phyloP scores from a whole-genome alignment of 1,284 basidiomycete genomes.

The Moesziomyces antarcticus region DNA sequence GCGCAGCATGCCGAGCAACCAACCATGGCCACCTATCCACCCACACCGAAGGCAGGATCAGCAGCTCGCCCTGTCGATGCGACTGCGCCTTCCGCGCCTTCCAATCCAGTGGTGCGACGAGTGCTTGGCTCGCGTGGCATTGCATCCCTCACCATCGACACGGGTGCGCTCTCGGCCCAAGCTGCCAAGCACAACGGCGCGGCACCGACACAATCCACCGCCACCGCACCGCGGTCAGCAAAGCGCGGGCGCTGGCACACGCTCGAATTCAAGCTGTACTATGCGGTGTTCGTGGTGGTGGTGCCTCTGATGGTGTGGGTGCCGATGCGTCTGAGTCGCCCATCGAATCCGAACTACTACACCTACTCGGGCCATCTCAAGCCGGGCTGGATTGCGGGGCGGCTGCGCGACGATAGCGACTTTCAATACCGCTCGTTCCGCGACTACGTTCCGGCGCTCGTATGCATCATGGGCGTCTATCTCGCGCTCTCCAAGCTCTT shows the following conservation, averaged over 20 bases:
- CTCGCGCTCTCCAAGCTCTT: slow-evolving; percentile 62
- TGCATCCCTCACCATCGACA: slow-evolving; percentile 47
- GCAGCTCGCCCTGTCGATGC: neutral
- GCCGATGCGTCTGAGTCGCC: slow-evolving; percentile 79
- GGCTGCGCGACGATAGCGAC: slow-evolving; percentile 68
- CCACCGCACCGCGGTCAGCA: neutral
- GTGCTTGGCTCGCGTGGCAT: slow-evolving; percentile 36
- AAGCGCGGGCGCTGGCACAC: slow-evolving; percentile 76
- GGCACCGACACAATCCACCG: neutral
- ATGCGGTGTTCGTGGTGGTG: slow-evolving; percentile 74
- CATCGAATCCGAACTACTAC: slow-evolving; percentile 80
- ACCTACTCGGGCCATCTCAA: slow-evolving; percentile 75
- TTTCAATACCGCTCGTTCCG: slow-evolving; percentile 69
- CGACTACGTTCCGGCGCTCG: slow-evolving; percentile 62
- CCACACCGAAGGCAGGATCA: neutral
- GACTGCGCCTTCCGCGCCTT: neutral
- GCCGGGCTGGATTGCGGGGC: slow-evolving; percentile 71
- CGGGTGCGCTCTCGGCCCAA: slow-evolving; percentile 21
- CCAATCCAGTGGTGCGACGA: slow-evolving; percentile 10
- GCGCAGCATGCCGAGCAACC: slow-evolving; percentile 18
- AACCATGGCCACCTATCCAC: slow-evolving; percentile 18
- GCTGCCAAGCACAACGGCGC: slow-evolving; percentile 1
- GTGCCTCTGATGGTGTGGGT: slow-evolving; percentile 84
- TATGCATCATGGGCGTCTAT: slow-evolving; percentile 60
- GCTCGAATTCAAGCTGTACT: slow-evolving; percentile 84